phyloP scores from a whole-genome alignment of 257 asterid species.

The Nicotiana paniculata region DNA sequence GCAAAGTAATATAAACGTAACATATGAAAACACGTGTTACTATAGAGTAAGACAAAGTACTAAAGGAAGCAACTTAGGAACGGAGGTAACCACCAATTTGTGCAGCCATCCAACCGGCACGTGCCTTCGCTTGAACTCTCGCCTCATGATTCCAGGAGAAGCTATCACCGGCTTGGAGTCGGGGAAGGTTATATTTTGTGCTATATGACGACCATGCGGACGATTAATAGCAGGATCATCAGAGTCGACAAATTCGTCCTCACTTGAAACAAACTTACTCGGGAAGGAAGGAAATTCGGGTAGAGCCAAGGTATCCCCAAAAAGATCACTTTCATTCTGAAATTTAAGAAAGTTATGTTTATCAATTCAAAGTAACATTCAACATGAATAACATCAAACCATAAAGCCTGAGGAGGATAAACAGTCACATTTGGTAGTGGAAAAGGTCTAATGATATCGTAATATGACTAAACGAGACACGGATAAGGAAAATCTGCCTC shows the following conservation, averaged over 20 bases:
- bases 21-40: not conserved
- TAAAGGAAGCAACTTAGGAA: not conserved
- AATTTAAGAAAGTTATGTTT: slow-evolving; percentile 5
- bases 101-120: slow-evolving; percentile 70
- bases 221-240: slow-evolving; percentile 70
- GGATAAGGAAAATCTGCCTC: not conserved
- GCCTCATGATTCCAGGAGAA: slow-evolving; percentile 47
- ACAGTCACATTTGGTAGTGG: not conserved
- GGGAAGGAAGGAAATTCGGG: slow-evolving; percentile 85
- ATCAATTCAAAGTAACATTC: not conserved
- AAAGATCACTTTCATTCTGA: slow-evolving; percentile 90
- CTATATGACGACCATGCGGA: slow-evolving; percentile 37
- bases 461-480: not conserved
- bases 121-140: slow-evolving; percentile 51
- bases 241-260: slow-evolving; percentile 86
- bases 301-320: slow-evolving; percentile 75
- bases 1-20: not conserved
- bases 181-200: slow-evolving; percentile 41
- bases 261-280: slow-evolving; percentile 82
- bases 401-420: not conserved
- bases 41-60: not conserved
- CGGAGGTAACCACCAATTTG: slow-evolving; percentile 46
- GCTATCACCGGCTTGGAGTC: slow-evolving; percentile 53
- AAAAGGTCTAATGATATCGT: not conserved
- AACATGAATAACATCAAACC: not conserved